Conservation (phyloP, 192 early-diverging fungal genomes). For the Linderina pennispora region DNA sequence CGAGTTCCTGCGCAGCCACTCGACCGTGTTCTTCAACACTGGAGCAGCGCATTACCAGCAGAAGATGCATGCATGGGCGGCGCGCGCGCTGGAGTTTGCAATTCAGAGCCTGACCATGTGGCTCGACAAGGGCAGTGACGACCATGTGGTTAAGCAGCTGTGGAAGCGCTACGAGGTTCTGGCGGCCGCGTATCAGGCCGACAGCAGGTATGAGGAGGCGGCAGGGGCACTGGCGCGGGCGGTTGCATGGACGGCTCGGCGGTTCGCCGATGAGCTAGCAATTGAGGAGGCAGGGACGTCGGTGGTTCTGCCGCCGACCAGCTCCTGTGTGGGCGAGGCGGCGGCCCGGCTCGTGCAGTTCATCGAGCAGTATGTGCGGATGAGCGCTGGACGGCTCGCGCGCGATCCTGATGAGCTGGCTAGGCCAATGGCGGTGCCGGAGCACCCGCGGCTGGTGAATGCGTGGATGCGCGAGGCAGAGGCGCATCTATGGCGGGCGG, state of each 20-base stretch:
- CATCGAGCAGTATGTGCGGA: constrained; percentile 34
- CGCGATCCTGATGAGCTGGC: constrained; percentile 12
- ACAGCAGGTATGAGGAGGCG: constrained; percentile 5
- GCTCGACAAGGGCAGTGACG: too few species aligned
- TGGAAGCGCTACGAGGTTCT: constrained; percentile 44
- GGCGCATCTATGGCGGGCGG: constrained; percentile 17
- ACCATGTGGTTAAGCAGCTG: constrained; percentile 26
- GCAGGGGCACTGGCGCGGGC: constrained; percentile 15
- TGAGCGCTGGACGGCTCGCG: constrained; percentile 24
- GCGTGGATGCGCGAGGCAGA: constrained; percentile 40
- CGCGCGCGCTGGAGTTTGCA: constrained; percentile 13
- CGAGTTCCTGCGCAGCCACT: constrained; percentile 38
- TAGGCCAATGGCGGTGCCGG: constrained; percentile 3
- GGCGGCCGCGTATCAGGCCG: constrained; percentile 27
- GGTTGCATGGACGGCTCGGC: constrained; percentile 9
- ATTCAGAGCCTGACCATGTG: constrained; percentile 27
- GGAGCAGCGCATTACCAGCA: constrained; percentile 37
- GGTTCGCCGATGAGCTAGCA: neutral
- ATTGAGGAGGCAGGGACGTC: neutral
- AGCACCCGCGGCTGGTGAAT: constrained; percentile 1
- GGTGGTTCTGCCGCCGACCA: constrained; percentile 17
- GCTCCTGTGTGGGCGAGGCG: constrained; percentile 3
- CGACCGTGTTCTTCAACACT: constrained; percentile 36
- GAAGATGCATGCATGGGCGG: constrained; percentile 17
- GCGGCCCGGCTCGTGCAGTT: constrained; percentile 12